Percentiles rank a stretch among this genome's conserved stretches.
Evolutionary conservation across 495 filamentous ascomycete species (phyloP).

Genomic region (Cladorrhinum samala): DNA sequence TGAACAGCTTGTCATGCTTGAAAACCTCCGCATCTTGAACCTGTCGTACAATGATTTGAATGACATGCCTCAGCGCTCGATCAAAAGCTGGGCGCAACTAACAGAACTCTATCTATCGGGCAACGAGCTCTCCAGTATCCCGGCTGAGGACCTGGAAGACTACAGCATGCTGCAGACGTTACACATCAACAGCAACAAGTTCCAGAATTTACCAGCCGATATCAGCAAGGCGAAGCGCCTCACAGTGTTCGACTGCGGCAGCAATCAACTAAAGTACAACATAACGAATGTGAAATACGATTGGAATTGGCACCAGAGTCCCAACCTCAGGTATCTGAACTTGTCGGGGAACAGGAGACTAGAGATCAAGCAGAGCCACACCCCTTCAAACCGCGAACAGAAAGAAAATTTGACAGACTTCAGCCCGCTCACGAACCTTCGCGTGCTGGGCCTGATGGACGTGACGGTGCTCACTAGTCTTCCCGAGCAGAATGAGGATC

Average conservation of each 20-base stretch:
- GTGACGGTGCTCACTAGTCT: constrained; percentile 85
- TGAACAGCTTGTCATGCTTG: constrained; percentile 75
- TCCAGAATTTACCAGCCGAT: constrained; percentile 92
- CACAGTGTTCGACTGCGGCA: constrained; percentile 85
- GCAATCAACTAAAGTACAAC: constrained; percentile 97
- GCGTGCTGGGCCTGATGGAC: constrained; percentile 93
- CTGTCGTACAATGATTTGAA: constrained; percentile 91
- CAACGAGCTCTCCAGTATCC: constrained; percentile 85
- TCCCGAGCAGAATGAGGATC: constrained; percentile 91
- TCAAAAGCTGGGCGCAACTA: constrained; percentile 80
- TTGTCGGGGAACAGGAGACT: constrained; percentile 94
- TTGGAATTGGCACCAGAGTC: constrained; percentile 99
- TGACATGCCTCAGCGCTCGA: constrained; percentile 81
- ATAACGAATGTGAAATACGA: constrained; percentile 99
- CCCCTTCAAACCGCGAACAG: constrained; percentile 42
- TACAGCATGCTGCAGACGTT: constrained; percentile 78
- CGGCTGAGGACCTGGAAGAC: constrained; percentile 91
- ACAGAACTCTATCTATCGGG: constrained; percentile 92
- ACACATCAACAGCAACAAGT: constrained; percentile 95
- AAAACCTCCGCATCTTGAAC: constrained; percentile 83
- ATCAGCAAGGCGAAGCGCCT: constrained; percentile 85
- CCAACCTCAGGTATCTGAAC: constrained; percentile 89
- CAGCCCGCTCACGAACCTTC: constrained; percentile 73
- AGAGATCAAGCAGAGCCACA: constrained; percentile 80
- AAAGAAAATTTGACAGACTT: constrained; percentile 86